Evolutionary conservation across 805 yeast species (phyloP).

Genomic region (Cyberlindnera mississippiensis): DNA sequence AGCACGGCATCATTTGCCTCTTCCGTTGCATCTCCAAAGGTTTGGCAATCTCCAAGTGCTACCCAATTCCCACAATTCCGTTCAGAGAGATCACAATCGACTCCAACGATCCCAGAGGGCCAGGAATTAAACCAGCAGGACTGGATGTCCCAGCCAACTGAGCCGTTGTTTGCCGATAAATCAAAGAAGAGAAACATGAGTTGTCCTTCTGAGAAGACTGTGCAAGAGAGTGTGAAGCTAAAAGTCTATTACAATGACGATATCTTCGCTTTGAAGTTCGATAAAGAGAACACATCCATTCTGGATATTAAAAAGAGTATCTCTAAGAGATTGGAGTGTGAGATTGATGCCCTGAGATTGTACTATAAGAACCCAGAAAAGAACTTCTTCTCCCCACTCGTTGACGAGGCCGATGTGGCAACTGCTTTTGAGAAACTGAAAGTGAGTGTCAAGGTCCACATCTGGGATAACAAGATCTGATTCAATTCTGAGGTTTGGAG

Average conservation of each 20-base stretch:
- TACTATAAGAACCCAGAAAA: conserved; percentile 18
- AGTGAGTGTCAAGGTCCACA: conserved; percentile 12
- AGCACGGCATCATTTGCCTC: conserved; percentile 2
- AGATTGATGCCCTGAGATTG: conserved; percentile 12
- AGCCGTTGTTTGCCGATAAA: conserved; percentile 9
- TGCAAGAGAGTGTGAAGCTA: conserved; percentile 15
- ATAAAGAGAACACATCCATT: conserved; percentile 3
- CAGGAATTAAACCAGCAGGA: conserved; percentile 6
- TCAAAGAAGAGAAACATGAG: conserved; percentile 4
- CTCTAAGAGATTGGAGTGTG: conserved; percentile 25
- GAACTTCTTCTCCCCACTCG: conserved; percentile 20
- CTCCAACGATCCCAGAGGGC: conserved; percentile 13
- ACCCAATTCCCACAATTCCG: conserved; percentile 3
- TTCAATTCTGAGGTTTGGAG: too few relatives aligned
- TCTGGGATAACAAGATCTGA: conserved; percentile 10
- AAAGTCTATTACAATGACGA: conserved; percentile 24
- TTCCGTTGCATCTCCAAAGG: conserved; percentile 13
- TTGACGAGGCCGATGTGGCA: conserved; percentile 19
- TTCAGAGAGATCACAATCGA: conserved; percentile 7
- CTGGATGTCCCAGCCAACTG: conserved; percentile 17
- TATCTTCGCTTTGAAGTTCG: conserved; percentile 25
- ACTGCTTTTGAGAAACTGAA: conserved; percentile 16
- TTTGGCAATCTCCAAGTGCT: conserved; percentile 25
- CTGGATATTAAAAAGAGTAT: conserved; percentile 17
- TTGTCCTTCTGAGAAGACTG: neutral